Conservation (phyloP, 2,329 filamentous ascomycete genomes). For the Sporothrix variecibatus region DNA sequence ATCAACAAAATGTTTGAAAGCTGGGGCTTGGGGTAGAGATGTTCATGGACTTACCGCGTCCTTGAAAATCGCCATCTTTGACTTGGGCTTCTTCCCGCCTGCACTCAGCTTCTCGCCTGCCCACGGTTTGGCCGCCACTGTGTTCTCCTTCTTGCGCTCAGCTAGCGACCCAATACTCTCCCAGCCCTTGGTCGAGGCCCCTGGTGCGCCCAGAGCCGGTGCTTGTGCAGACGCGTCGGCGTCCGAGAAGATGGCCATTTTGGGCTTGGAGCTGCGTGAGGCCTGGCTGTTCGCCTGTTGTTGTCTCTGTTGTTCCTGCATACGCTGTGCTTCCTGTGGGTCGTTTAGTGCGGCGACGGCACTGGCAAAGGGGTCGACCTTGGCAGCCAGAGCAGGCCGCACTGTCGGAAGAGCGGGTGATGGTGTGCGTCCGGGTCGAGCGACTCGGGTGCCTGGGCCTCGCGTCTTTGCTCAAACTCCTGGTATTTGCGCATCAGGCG, state of each 20-base stretch:
- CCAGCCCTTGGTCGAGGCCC: conserved; percentile 72
- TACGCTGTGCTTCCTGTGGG: conserved; percentile 57
- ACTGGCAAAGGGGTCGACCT: conserved; percentile 77
- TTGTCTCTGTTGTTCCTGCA: conserved; percentile 27
- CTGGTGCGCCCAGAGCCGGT: conserved; percentile 56
- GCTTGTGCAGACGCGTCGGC: conserved; percentile 60
- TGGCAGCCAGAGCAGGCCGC: conserved; percentile 80
- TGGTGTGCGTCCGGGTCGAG: conserved; percentile 51
- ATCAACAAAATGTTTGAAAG: conserved; percentile 69
- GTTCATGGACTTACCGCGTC: conserved; percentile 76
- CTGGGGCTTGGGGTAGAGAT: neutral
- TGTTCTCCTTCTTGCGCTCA: conserved; percentile 93
- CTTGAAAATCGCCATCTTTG: conserved; percentile 92
- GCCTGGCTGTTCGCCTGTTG: conserved; percentile 49
- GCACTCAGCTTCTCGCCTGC: conserved; percentile 86
- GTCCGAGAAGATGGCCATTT: conserved; percentile 91
- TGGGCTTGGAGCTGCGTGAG: conserved; percentile 63
- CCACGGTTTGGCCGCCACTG: conserved; percentile 84
- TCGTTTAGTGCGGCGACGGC: conserved; percentile 54
- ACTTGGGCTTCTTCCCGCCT: conserved; percentile 75
- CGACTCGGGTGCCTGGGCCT: conserved; percentile 61
- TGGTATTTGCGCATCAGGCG: conserved; percentile 84
- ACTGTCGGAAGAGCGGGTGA: conserved; percentile 86
- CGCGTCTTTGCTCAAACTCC: conserved; percentile 80
- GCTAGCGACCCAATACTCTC: conserved; percentile 84